Base-by-base conservation (phyloP, 2,329 filamentous ascomycete genomes). In the Leptographium flavum region DNA sequence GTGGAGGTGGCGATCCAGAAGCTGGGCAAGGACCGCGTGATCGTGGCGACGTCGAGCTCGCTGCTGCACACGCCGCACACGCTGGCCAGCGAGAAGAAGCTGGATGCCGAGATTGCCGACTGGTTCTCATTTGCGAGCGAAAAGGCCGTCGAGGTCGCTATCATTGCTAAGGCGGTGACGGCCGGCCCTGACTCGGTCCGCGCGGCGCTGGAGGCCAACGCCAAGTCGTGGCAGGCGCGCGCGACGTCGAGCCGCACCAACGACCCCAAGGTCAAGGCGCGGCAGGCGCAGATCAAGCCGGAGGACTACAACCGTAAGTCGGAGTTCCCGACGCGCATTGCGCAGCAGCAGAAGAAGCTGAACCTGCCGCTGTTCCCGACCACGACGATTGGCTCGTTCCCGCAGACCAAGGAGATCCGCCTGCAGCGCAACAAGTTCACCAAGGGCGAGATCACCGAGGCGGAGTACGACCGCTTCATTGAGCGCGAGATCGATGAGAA, bases 311-410 rank as follows among this genome's bases (percentile, higher is more conserved):
- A 90, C 74, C 87, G 92, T 72, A 83, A 92, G 73, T 90, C 86
- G 55, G 73, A 78, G 55, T 98, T 98, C 80, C 73, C 86, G 45
- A 67, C 67, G 56, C 85, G 92, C 69, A 92, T 94, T 59, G 73
- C 79, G 52, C 77, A 86, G 66, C 92, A 98, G 74, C 83, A 90
- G 74, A 80, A 83, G 69, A 81, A 86, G 69, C 84, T 98, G 62
- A 88, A 84, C 63, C 84, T 98, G 50, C 92, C 92, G 56, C 74
- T 90, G 55, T 98, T 98, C 85, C 92, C 92, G 53, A 98, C 92
- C 63, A 98, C 92, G 65, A 98, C 92, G 64, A 98, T 98, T 56
- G 92, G 92, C 57, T 96, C 90, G 47, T 98, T 98, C 85, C 92
- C 92, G 57, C 92, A 98, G 76, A 98, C 92, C 66, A 88, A 90